Conservation (phyloP, 2,329 filamentous ascomycete genomes). For the Diaporthe sp. region DNA sequence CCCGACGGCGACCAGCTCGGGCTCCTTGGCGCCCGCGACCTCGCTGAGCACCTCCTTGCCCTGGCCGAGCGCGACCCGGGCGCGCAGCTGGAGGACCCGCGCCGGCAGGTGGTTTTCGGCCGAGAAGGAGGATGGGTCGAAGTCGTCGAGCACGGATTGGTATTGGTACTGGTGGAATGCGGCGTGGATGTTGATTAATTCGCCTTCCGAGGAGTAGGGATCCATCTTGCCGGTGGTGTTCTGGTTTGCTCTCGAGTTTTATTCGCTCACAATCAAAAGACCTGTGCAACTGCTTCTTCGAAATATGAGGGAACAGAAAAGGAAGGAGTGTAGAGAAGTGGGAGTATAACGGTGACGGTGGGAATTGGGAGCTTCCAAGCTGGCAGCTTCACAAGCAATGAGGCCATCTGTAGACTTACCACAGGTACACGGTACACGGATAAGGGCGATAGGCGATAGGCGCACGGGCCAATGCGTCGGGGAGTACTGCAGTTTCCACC, state of each 20-base stretch:
- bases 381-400: constrained; percentile 21
- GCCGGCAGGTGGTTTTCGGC: constrained; percentile 82
- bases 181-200: constrained; percentile 80
- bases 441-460: background rate
- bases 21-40: constrained; percentile 72
- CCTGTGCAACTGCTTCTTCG: background rate
- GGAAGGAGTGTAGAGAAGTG: constrained; percentile 35
- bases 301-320: background rate
- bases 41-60: constrained; percentile 78
- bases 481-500: no score
- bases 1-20: constrained; percentile 82
- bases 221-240: constrained; percentile 66
- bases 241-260: background rate
- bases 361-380: background rate
- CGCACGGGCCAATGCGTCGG: background rate
- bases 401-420: constrained; percentile 29
- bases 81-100: constrained; percentile 83
- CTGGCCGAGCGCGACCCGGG: constrained; percentile 86
- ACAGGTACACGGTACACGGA: constrained; percentile 13
- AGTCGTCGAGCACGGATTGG: constrained; percentile 82
- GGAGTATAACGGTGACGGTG: constrained; percentile 12
- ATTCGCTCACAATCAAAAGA: background rate
- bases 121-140: constrained; percentile 84
- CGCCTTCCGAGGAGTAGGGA: constrained; percentile 78
- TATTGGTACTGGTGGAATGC: constrained; percentile 86